Percentiles rank a stretch among this genome's conserved stretches.
phyloP scores from a whole-genome alignment of 2,329 filamentous ascomycete genomes.

The Parasarocladium wereldwijsianum region DNA sequence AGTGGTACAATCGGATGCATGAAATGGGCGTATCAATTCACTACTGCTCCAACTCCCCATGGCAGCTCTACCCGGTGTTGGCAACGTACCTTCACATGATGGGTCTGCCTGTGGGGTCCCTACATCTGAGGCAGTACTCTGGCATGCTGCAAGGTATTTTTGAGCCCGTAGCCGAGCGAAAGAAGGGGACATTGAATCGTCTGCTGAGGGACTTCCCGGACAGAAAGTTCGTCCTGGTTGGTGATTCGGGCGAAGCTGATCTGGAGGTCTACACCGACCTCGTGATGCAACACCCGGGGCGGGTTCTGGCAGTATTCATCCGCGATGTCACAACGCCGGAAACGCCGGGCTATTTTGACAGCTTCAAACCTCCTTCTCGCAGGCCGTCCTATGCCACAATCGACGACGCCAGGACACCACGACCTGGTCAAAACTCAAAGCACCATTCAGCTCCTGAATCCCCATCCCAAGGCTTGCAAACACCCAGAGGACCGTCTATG shows the following conservation, averaged over 20 bases:
- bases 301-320: slow-evolving; percentile 81
- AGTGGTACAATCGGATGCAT: slow-evolving; percentile 74
- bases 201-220: slow-evolving; percentile 83
- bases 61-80: slow-evolving; percentile 88
- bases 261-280: slow-evolving; percentile 94
- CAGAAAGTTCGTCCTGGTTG: slow-evolving; percentile 78
- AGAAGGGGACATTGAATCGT: slow-evolving; percentile 74
- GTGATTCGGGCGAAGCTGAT: slow-evolving; percentile 93
- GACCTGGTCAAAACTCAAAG: slow-evolving; percentile 10
- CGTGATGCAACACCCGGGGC: slow-evolving; percentile 68
- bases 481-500: slow-evolving; percentile 26
- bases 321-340: slow-evolving; percentile 82
- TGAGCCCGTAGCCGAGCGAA: slow-evolving; percentile 88
- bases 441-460: slow-evolving; percentile 10
- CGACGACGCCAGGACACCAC: slow-evolving; percentile 10
- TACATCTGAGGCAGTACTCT: slow-evolving; percentile 91
- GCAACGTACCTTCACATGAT: slow-evolving; percentile 71
- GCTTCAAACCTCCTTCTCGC: slow-evolving; percentile 20
- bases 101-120: slow-evolving; percentile 71
- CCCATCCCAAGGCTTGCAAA: slow-evolving; percentile 10
- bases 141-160: slow-evolving; percentile 98
- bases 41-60: slow-evolving; percentile 98
- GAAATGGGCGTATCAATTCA: slow-evolving; percentile 77
- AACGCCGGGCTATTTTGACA: slow-evolving; percentile 61
- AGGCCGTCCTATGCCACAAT: slow-evolving; percentile 13